phyloP scores from a whole-genome alignment of 495 filamentous ascomycete species.

The Talaromyces borbonicus region DNA sequence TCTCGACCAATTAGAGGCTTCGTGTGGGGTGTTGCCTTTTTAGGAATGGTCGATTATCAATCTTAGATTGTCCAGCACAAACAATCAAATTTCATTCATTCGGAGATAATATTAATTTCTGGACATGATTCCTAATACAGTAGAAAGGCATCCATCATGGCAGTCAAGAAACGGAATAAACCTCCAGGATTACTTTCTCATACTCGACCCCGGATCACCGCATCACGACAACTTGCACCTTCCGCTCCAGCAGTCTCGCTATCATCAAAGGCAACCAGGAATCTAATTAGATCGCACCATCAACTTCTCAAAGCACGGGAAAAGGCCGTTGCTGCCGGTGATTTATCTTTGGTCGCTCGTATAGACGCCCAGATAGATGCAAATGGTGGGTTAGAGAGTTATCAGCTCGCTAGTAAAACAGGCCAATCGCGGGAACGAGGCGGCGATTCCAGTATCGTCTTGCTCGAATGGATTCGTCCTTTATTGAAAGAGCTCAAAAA shows the following conservation, averaged over 20 bases:
- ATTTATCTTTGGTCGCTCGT: conserved; percentile 41
- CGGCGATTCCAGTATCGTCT: conserved; percentile 77
- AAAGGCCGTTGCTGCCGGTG: conserved; percentile 54
- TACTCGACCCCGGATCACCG: conserved; percentile 52
- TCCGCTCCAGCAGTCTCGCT: conserved; percentile 46
- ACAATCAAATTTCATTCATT: not conserved
- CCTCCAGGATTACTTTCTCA: conserved; percentile 48
- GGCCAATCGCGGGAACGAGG: conserved; percentile 79
- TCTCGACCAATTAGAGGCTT: not conserved
- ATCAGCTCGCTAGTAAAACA: conserved; percentile 81
- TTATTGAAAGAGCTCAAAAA: conserved; percentile 20
- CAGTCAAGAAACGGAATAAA: conserved; percentile 26
- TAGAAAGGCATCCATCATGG: conserved; percentile 22
- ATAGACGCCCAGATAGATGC: conserved; percentile 52
- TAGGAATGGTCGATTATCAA: not conserved
- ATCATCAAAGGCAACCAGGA: conserved; percentile 69
- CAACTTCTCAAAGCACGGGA: conserved; percentile 66
- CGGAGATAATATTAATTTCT: not conserved
- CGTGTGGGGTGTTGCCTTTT: not conserved
- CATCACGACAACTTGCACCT: conserved; percentile 11
- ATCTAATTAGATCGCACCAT: conserved; percentile 78
- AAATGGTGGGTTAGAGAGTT: conserved; percentile 70
- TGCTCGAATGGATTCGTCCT: conserved; percentile 76
- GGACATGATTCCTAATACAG: too few species aligned
- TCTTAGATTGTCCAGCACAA: not conserved